phyloP scores from a whole-genome alignment of 257 asterid species.

The Striga asiatica region DNA sequence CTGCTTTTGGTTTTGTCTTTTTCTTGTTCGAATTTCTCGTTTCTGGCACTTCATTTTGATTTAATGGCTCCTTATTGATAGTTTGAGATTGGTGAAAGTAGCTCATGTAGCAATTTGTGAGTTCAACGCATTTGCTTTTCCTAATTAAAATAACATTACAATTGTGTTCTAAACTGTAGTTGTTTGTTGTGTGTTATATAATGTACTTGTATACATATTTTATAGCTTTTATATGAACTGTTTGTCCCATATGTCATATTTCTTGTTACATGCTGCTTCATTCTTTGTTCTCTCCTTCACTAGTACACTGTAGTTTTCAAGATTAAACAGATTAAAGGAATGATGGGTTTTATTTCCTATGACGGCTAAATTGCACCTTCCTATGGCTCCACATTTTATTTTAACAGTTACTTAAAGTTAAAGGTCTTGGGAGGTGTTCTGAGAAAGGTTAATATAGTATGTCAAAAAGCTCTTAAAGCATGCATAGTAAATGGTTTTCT shows the following conservation, averaged over 20 bases:
- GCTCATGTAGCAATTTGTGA: constrained; percentile 4
- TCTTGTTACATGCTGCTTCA: neutral
- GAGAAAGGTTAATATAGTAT: neutral
- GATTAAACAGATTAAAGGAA: neutral
- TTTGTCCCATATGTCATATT: neutral
- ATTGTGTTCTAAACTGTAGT: neutral
- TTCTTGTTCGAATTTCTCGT: neutral
- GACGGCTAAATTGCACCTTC: neutral
- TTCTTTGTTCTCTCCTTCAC: neutral
- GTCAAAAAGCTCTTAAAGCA: too few relatives aligned
- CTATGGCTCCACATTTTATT: neutral
- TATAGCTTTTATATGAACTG: neutral
- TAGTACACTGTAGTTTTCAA: neutral
- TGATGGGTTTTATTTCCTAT: neutral
- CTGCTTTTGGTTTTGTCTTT: neutral
- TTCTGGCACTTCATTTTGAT: neutral
- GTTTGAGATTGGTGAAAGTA: constrained; percentile 1
- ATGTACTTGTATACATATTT: neutral
- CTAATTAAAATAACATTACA: neutral
- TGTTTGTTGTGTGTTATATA: neutral
- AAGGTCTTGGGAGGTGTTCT: too few relatives aligned
- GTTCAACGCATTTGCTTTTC: constrained; percentile 5
- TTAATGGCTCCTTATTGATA: neutral
- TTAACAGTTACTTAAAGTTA: neutral
- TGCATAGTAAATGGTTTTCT: too few relatives aligned